Conservation (phyloP, 1,139 yeast genomes). For the Debaryomyces udenii region DNA sequence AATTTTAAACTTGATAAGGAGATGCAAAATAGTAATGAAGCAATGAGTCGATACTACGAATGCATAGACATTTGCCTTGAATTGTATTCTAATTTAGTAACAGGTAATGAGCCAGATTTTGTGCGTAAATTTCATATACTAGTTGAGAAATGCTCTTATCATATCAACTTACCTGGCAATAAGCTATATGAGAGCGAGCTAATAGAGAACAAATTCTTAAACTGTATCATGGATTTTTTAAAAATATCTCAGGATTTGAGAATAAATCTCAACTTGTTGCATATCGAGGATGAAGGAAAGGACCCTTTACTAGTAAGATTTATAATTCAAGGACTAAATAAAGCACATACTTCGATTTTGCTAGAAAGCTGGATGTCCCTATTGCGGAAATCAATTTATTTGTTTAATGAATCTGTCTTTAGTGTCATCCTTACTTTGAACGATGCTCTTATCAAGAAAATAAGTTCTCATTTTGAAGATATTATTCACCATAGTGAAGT, state of each 20-base stretch:
- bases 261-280: constrained; percentile 34
- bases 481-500: constrained; percentile 16
- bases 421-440: constrained; percentile 53
- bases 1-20: constrained; percentile 32
- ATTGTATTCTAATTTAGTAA: constrained; percentile 48
- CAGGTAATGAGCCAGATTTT: constrained; percentile 60
- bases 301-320: constrained; percentile 39
- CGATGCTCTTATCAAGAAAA: constrained; percentile 52
- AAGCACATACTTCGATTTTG: constrained; percentile 38
- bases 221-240: constrained; percentile 35
- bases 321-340: constrained; percentile 42
- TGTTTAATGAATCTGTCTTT: constrained; percentile 54
- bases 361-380: constrained; percentile 53
- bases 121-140: constrained; percentile 37
- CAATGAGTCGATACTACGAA: constrained; percentile 28
- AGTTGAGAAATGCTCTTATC: constrained; percentile 32
- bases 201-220: constrained; percentile 31
- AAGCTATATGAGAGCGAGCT: constrained; percentile 30
- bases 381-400: constrained; percentile 46
- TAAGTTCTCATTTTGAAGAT: constrained; percentile 37
- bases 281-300: constrained; percentile 34
- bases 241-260: constrained; percentile 34
- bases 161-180: constrained; percentile 16
- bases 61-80: constrained; percentile 39
- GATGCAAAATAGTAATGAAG: constrained; percentile 20